Conservation (phyloP, 768 basidiomycete genomes). For the Russula dissimulans region DNA sequence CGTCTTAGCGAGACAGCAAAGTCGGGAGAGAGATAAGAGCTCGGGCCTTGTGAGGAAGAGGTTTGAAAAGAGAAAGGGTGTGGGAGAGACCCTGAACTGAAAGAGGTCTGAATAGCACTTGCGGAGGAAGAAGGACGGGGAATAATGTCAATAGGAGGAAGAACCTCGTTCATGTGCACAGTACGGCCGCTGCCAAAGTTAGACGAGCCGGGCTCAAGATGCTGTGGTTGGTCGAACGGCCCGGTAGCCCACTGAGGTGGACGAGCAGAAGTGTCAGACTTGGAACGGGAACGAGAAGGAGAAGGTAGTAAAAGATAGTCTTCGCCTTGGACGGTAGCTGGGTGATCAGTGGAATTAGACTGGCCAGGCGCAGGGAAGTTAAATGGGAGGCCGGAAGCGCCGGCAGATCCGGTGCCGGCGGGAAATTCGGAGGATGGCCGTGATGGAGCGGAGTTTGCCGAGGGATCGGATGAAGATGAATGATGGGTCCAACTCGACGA, state of each 20-base stretch:
- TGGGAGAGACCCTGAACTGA: constrained; percentile 7
- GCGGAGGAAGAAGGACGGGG: constrained; percentile 16
- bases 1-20: constrained; percentile 35
- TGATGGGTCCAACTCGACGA: constrained; percentile 16
- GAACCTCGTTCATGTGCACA: constrained; percentile 16
- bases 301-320: constrained; percentile 19
- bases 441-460: constrained; percentile 18
- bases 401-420: constrained; percentile 13
- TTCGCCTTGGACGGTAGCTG: constrained; percentile 8
- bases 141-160: constrained; percentile 9
- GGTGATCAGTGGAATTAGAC: constrained; percentile 3
- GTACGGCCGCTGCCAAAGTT: background rate
- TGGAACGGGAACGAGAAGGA: constrained; percentile 18
- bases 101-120: constrained; percentile 15
- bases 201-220: background rate
- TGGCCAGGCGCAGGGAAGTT: constrained; percentile 11
- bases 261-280: constrained; percentile 19
- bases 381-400: constrained; percentile 13
- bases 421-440: constrained; percentile 7
- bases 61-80: constrained; percentile 6
- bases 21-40: constrained; percentile 28
- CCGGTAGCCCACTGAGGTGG: constrained; percentile 13
- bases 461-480: constrained; percentile 23
- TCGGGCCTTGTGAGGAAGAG: background rate
- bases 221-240: constrained; percentile 5